Percentiles rank a stretch among this genome's conserved stretches.
Conservation (phyloP, 2,329 filamentous ascomycete genomes). For the Clarireedia paspali region DNA sequence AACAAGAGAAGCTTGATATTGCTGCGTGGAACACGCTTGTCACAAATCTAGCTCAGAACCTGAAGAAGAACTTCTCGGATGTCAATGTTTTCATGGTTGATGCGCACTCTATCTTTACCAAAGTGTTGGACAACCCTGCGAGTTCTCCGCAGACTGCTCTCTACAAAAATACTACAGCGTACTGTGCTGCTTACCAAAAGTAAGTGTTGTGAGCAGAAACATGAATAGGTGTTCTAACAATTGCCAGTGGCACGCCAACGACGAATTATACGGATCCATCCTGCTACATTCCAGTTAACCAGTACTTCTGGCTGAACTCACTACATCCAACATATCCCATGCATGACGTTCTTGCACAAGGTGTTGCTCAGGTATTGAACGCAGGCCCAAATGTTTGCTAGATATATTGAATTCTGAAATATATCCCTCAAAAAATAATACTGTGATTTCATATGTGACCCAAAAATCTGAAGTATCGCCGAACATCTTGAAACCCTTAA, state of each 20-base stretch:
- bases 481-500: no score
- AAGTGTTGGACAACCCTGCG: constrained; percentile 45
- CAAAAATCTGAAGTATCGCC: no score
- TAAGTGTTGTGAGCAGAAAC: constrained; percentile 27
- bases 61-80: constrained; percentile 31
- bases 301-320: constrained; percentile 58
- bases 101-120: constrained; percentile 41
- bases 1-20: constrained; percentile 37
- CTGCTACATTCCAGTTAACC: constrained; percentile 48
- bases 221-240: constrained; percentile 5
- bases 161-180: constrained; percentile 48
- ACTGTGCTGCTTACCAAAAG: constrained; percentile 47
- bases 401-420: not conserved
- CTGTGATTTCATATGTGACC: no score
- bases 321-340: constrained; percentile 58
- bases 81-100: constrained; percentile 47
- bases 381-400: constrained; percentile 35
- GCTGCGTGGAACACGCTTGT: constrained; percentile 44
- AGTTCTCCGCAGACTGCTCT: constrained; percentile 41
- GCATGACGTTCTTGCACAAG: constrained; percentile 50
- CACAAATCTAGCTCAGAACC: constrained; percentile 31
- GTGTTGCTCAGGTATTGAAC: constrained; percentile 35
- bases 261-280: constrained; percentile 34
- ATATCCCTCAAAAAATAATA: no score
- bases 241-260: constrained; percentile 37